These are phyloP conservation scores for Lactifluus piperatus DNA, from an alignment of 768 basidiomycete species.

Conservation along the genomic window DNA sequence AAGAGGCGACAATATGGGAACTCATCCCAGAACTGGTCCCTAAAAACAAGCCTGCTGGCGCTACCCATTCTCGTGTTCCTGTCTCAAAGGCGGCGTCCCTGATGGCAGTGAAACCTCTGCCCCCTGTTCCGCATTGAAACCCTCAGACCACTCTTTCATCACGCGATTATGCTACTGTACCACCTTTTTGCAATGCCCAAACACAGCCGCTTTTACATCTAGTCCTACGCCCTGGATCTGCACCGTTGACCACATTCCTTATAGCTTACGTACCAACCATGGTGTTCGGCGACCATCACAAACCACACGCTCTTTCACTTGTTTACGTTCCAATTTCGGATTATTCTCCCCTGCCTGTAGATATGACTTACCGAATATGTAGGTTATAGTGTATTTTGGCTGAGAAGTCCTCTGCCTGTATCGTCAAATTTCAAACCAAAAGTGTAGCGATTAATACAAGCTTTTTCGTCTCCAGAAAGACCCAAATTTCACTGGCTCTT, in stretches of 20 bases:
- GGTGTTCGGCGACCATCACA: neutral
- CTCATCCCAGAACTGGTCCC: slow-evolving; percentile 9
- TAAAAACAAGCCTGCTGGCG: neutral
- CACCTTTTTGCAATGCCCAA: neutral
- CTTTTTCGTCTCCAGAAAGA: neutral
- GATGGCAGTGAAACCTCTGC: neutral
- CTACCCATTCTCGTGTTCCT: no score
- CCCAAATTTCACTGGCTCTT: neutral
- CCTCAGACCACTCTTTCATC: neutral
- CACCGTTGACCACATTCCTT: slow-evolving; percentile 9
- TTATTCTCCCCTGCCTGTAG: neutral
- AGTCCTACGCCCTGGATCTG: neutral
- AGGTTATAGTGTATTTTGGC: neutral
- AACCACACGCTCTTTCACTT: neutral
- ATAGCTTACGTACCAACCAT: neutral
- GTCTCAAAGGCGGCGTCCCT: neutral
- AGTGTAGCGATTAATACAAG: neutral
- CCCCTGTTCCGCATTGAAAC: neutral
- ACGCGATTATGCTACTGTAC: neutral
- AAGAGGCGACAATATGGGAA: slow-evolving; percentile 3
- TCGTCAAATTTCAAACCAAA: neutral
- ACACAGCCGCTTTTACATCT: neutral
- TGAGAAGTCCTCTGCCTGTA: neutral
- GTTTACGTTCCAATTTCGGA: neutral
- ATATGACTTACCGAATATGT: neutral